phyloP scores from a whole-genome alignment of 2,329 filamentous ascomycete genomes.

The Penicillium sp. region DNA sequence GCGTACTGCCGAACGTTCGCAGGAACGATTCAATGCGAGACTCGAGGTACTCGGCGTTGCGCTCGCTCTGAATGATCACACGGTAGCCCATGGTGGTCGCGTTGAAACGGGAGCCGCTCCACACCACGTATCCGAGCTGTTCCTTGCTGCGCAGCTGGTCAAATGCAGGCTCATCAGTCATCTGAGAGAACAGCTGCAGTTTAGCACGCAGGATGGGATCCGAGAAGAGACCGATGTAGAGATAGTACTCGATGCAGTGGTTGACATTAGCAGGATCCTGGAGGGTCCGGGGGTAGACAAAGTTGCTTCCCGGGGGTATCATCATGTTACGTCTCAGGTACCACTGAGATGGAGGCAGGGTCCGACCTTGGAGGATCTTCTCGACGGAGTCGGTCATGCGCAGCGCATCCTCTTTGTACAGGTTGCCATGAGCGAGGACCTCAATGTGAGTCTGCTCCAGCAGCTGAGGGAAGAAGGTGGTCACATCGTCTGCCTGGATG shows the following conservation, averaged over 20 bases:
- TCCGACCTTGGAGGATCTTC: conserved; percentile 66
- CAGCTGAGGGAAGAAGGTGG: conserved; percentile 72
- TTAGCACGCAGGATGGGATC: conserved; percentile 70
- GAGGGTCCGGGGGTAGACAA: conserved; percentile 72
- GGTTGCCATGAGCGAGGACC: conserved; percentile 80
- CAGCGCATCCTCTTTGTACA: conserved; percentile 89
- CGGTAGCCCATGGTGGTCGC: conserved; percentile 79
- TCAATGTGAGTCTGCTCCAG: conserved; percentile 83
- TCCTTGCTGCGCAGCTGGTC: conserved; percentile 95
- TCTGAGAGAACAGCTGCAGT: conserved; percentile 76
- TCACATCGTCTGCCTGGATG: conserved; percentile 69
- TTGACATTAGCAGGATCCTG: conserved; percentile 87
- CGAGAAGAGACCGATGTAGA: conserved; percentile 64
- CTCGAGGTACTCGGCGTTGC: conserved; percentile 76
- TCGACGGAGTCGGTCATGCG: conserved; percentile 80
- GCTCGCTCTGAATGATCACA: conserved; percentile 90
- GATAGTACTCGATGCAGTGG: conserved; percentile 74
- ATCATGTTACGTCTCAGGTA: conserved; percentile 71
- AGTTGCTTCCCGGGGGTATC: conserved; percentile 75
- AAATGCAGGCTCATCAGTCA: conserved; percentile 89
- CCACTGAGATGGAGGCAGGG: conserved; percentile 73
- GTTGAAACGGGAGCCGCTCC: conserved; percentile 68
- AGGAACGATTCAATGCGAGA: conserved; percentile 84
- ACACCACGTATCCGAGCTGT: conserved; percentile 94
- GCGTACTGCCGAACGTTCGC: conserved; percentile 57